phyloP scores from a whole-genome alignment of 495 filamentous ascomycete genomes.

The Astrothelium subdiscretum region DNA sequence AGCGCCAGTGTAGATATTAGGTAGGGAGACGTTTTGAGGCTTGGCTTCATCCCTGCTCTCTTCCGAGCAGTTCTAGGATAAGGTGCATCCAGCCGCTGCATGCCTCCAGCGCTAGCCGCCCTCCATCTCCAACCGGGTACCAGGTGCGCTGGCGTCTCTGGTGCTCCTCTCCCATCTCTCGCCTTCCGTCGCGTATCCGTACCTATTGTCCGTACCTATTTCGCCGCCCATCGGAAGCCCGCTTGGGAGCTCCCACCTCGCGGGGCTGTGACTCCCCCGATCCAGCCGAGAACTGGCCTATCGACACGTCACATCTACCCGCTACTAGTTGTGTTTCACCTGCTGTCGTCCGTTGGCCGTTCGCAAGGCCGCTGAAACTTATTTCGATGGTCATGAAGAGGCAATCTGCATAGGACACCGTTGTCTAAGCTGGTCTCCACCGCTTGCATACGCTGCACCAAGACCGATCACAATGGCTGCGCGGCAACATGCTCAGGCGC shows the following conservation, averaged over 20 bases:
- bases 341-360: not conserved
- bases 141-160: not conserved
- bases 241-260: not conserved
- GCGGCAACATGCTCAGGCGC: constrained; percentile 7
- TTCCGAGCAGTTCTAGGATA: too few relatives aligned
- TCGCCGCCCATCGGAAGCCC: not conserved
- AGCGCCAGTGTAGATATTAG: too few relatives aligned
- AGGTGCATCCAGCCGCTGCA: too few relatives aligned
- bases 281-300: not conserved
- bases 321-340: not conserved
- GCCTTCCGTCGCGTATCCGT: too few relatives aligned
- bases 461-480: not conserved
- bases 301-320: not conserved
- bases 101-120: not conserved
- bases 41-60: too few relatives aligned
- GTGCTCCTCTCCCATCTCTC: not conserved
- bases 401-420: not conserved
- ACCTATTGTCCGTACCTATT: too few relatives aligned
- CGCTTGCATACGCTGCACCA: not conserved
- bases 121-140: not conserved
- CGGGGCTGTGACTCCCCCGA: not conserved
- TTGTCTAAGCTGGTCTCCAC: not conserved
- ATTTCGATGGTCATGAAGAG: not conserved
- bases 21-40: too few relatives aligned
- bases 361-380: not conserved